Percentiles rank a stretch among this genome's conserved stretches.
phyloP scores from a whole-genome alignment of 2,329 filamentous ascomycete genomes.

The Trichoderma brevicompactum region DNA sequence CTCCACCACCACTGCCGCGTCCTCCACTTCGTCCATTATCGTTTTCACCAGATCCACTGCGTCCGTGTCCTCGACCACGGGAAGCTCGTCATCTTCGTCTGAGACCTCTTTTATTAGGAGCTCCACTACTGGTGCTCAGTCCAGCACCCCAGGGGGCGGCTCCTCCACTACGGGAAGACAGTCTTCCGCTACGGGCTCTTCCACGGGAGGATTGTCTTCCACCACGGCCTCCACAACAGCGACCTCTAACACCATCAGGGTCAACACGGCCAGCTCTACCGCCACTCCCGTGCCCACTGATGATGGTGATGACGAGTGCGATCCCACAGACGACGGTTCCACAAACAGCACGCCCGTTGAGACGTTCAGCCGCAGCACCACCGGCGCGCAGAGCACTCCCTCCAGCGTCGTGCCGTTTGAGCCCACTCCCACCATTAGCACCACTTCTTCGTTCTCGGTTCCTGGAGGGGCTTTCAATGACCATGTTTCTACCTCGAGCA shows the following conservation, averaged over 20 bases:
- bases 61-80: background rate
- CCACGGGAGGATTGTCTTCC: too few species aligned
- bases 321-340: background rate
- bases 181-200: background rate
- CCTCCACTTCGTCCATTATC: background rate
- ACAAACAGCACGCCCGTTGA: background rate
- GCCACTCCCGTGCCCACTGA: slow-evolving; percentile 7
- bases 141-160: background rate
- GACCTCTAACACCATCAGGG: background rate
- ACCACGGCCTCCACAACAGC: background rate
- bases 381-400: background rate
- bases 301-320: background rate
- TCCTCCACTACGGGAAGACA: background rate
- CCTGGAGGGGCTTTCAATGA: slow-evolving; percentile 13
- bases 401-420: background rate
- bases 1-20: background rate
- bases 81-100: background rate
- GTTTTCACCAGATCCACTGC: background rate
- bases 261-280: background rate
- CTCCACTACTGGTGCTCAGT: slow-evolving; percentile 11
- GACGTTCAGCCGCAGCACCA: background rate
- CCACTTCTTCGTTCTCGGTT: background rate
- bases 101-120: background rate
- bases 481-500: background rate
- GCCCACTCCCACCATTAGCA: background rate